These are phyloP conservation scores for Boletus patriciae DNA, from an alignment of 768 basidiomycete species.

Conservation along the genomic window DNA sequence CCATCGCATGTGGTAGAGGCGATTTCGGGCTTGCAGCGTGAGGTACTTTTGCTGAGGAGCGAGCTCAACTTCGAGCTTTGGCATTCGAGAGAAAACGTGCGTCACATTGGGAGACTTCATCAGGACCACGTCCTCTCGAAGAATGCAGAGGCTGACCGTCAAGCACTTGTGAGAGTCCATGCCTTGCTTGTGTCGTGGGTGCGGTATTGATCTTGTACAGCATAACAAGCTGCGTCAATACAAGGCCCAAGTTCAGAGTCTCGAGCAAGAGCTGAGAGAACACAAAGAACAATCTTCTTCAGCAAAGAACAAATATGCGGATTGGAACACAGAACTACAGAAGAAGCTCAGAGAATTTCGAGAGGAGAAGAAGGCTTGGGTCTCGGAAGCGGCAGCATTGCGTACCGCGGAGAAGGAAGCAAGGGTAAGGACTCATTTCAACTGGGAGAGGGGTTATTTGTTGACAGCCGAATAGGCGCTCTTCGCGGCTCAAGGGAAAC, in stretches of 20 bases:
- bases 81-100: slow-evolving; percentile 76
- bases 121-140: slow-evolving; percentile 69
- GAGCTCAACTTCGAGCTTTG: slow-evolving; percentile 87
- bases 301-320: slow-evolving; percentile 75
- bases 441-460: not conserved
- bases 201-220: slow-evolving; percentile 39
- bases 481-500: slow-evolving; percentile 65
- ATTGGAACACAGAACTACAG: slow-evolving; percentile 83
- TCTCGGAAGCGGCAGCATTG: slow-evolving; percentile 63
- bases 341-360: slow-evolving; percentile 71
- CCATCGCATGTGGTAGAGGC: slow-evolving; percentile 59
- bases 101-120: slow-evolving; percentile 79
- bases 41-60: slow-evolving; percentile 70
- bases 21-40: slow-evolving; percentile 70
- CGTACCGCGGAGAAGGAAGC: slow-evolving; percentile 71
- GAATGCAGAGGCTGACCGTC: slow-evolving; percentile 78
- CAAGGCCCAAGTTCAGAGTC: slow-evolving; percentile 60
- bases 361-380: slow-evolving; percentile 80
- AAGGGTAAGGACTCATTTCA: slow-evolving; percentile 42
- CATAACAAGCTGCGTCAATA: slow-evolving; percentile 83
- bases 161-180: slow-evolving; percentile 61
- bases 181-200: not conserved
- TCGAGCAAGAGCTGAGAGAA: slow-evolving; percentile 69
- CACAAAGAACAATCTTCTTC: slow-evolving; percentile 71
- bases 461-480: slow-evolving; percentile 45